Percentiles rank a stretch among this genome's conserved stretches.
Evolutionary conservation across 805 yeast genomes (phyloP).

Genomic region (Cyberlindnera veronae): DNA sequence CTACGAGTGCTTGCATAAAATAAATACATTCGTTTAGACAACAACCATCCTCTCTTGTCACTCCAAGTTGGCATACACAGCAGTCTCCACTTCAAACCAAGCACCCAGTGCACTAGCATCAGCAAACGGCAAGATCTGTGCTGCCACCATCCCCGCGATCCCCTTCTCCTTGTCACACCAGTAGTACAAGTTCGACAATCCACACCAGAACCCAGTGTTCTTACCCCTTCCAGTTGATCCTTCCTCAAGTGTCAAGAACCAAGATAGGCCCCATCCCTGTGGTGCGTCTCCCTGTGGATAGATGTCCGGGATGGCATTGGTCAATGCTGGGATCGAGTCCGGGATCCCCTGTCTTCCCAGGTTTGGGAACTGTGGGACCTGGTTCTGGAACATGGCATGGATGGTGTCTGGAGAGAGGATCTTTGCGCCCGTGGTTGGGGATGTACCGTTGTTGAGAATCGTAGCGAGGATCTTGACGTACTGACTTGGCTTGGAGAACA

Average conservation of each 20-base stretch:
- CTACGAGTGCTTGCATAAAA: too few species aligned
- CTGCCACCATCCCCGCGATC: constrained; percentile 38
- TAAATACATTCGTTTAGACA: too few species aligned
- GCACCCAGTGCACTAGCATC: constrained; percentile 21
- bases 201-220: constrained; percentile 39
- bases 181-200: constrained; percentile 36
- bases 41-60: background rate
- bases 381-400: constrained; percentile 30
- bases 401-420: constrained; percentile 33
- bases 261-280: constrained; percentile 19
- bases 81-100: constrained; percentile 23
- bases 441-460: constrained; percentile 39
- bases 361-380: constrained; percentile 30
- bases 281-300: constrained; percentile 24
- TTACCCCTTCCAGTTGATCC: constrained; percentile 36
- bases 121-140: constrained; percentile 37
- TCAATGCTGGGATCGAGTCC: constrained; percentile 13
- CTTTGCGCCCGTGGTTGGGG: constrained; percentile 31
- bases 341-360: constrained; percentile 21
- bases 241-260: constrained; percentile 15
- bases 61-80: constrained; percentile 18
- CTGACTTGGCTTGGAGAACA: constrained; percentile 37
- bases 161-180: constrained; percentile 40
- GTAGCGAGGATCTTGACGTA: constrained; percentile 37
- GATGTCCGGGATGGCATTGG: constrained; percentile 16